A percentile compares a stretch with the other conserved stretches of the same genome.
Conservation (phyloP, 345 rosid species). For the Punica granatum region DNA sequence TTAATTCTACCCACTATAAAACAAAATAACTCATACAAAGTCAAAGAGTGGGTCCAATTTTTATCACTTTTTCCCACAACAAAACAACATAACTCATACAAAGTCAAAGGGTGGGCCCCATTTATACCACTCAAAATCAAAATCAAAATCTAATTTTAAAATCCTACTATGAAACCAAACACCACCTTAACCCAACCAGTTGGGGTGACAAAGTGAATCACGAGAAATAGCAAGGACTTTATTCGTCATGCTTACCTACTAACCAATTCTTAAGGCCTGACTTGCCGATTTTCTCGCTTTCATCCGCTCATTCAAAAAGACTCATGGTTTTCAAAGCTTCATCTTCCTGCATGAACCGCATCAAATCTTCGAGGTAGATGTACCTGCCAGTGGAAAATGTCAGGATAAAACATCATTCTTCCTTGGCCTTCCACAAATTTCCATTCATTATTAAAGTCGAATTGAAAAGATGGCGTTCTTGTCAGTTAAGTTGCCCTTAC, state of each 20-base stretch:
- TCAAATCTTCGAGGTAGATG: conserved; percentile 56
- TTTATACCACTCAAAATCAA: too few relatives aligned
- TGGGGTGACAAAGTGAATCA: not conserved
- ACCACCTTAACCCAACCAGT: not conserved
- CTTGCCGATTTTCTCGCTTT: conserved; percentile 50
- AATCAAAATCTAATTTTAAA: too few relatives aligned
- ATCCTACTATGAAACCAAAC: too few relatives aligned
- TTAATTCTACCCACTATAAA: too few relatives aligned
- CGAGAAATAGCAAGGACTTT: not conserved
- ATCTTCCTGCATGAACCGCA: conserved; percentile 63
- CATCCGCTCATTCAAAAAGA: conserved; percentile 48
- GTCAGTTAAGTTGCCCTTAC: conserved; percentile 24
- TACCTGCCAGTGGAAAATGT: conserved; percentile 32
- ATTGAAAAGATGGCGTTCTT: not conserved
- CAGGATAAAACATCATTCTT: not conserved
- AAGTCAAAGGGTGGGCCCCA: too few relatives aligned
- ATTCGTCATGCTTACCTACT: conserved; percentile 21
- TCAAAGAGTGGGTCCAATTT: too few relatives aligned
- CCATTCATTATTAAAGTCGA: not conserved
- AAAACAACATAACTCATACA: too few relatives aligned
- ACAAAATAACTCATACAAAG: too few relatives aligned
- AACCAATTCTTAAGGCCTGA: conserved; percentile 75
- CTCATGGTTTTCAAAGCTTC: conserved; percentile 59
- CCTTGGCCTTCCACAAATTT: too few relatives aligned
- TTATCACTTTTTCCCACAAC: too few relatives aligned